Percentiles rank a stretch among this genome's conserved stretches.
Evolutionary conservation across 805 yeast species (phyloP).

Genomic region (Wickerhamomyces sydowiorum): DNA sequence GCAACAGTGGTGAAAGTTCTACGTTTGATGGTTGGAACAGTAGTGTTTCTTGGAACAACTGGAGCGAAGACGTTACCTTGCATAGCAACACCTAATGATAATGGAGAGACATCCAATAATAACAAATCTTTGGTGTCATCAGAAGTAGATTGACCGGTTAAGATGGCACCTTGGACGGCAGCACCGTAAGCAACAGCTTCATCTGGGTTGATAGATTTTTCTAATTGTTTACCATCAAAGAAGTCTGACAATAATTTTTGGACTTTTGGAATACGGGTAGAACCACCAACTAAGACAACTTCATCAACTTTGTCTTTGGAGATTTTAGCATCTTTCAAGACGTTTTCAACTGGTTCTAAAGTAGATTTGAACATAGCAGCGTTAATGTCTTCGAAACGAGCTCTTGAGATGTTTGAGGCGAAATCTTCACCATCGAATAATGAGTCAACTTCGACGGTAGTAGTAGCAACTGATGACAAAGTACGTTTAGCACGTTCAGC

Average conservation of each 20-base stretch:
- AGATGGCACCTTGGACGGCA: constrained; percentile 98
- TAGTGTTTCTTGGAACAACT: constrained; percentile 98
- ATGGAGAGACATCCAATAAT: constrained; percentile 95
- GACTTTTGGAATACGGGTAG: constrained; percentile 98
- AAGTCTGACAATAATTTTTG: constrained; percentile 90
- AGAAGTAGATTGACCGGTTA: constrained; percentile 86
- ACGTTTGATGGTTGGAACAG: constrained; percentile 98
- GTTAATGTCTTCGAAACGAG: constrained; percentile 96
- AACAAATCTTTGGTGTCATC: constrained; percentile 94
- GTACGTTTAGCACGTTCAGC: constrained; percentile 99
- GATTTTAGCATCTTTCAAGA: constrained; percentile 85
- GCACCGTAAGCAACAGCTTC: constrained; percentile 99
- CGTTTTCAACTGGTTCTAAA: constrained; percentile 91
- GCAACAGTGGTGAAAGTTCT: constrained; percentile 98
- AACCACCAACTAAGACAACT: constrained; percentile 97
- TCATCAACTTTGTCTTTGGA: constrained; percentile 84
- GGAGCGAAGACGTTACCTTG: constrained; percentile 99
- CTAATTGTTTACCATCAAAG: constrained; percentile 95
- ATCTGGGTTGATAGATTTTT: constrained; percentile 97
- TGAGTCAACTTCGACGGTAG: constrained; percentile 95
- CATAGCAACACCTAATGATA: constrained; percentile 99
- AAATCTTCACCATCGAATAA: constrained; percentile 94
- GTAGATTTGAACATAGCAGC: constrained; percentile 91
- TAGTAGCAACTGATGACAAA: constrained; percentile 91
- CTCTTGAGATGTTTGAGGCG: constrained; percentile 91